Base-by-base conservation (phyloP, 805 yeast species). In the Myxozyma mucilagina region DNA sequence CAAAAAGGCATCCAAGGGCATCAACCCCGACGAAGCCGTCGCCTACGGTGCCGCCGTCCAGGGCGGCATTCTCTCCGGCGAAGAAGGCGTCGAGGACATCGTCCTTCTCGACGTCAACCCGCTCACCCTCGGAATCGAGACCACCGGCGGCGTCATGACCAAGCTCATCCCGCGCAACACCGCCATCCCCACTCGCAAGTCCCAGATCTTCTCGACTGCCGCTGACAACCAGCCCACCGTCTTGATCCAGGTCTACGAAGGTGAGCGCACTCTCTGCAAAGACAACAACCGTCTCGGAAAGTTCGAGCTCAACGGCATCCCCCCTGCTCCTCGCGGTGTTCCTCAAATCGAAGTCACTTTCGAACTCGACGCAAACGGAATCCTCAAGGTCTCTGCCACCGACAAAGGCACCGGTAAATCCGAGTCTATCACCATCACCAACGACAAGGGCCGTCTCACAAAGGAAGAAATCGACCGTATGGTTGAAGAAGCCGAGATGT, bases 11-110 rank as follows among this genome's bases (percentile, higher is more conserved):
- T 90, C 96, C 69, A 93, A 92, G 84, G 93, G 97, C 72, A 93
- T 93, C 74, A 93, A 93, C 82, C 98, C 99, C 67, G 99, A 93
- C 80, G 99, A 93, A 83, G 99, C 99, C 76, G 98, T 93, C 73
- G 99, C 98, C 47, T 93, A 87, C 72, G 99, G 99, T 84, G 98
- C 98, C 64, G 97, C 99, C 67, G 97, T 93, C 67, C 99, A 93
- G 82, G 98, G 97, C 60, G 98, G 98, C 82, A 96, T 93, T 70
- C 81, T 93, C 68, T 86, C 96, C 59, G 98, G 98, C 78, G 97
- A 92, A 79, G 91, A 87, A 72, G 94, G 96, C 76, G 94, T 86
- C 66, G 96, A 88, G 72, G 94, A 88, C 74, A 86, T 88, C 71
- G 93, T 93, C 67, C 84, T 92, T 74, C 85, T 93, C 76, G 98